phyloP scores from a whole-genome alignment of 306 rosid species.

The Prunus salicina region DNA sequence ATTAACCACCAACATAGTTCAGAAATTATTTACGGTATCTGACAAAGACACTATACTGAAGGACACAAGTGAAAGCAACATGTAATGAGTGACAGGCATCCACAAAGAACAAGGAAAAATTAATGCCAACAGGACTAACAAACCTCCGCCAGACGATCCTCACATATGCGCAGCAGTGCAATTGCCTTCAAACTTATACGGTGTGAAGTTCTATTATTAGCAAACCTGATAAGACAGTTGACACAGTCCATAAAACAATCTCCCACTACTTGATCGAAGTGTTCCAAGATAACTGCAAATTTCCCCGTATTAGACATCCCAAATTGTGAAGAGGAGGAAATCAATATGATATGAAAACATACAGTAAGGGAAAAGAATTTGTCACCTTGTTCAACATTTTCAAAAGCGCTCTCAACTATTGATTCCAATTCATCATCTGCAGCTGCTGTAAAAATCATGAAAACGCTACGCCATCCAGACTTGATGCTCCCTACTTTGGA shows the following conservation, averaged over 20 bases:
- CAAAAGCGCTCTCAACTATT: slow-evolving; percentile 97
- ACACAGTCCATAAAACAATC: slow-evolving; percentile 99
- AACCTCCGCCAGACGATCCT: slow-evolving; percentile 99
- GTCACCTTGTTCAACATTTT: slow-evolving; percentile 97
- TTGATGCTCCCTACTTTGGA: slow-evolving; percentile 97
- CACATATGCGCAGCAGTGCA: slow-evolving; percentile 97
- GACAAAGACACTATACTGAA: neutral
- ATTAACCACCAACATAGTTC: neutral
- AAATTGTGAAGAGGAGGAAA: neutral
- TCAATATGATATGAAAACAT: slow-evolving; percentile 18
- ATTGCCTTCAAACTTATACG: slow-evolving; percentile 99
- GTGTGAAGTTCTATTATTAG: slow-evolving; percentile 86
- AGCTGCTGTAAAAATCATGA: slow-evolving; percentile 98
- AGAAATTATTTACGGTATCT: neutral
- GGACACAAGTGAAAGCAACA: neutral
- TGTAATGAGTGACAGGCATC: neutral
- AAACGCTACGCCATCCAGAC: slow-evolving; percentile 98
- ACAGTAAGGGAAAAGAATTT: slow-evolving; percentile 16
- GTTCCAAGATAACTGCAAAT: slow-evolving; percentile 97
- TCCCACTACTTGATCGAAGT: slow-evolving; percentile 99
- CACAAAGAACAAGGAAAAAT: neutral
- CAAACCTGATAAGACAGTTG: slow-evolving; percentile 96
- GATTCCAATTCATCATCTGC: slow-evolving; percentile 98
- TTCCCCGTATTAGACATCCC: slow-evolving; percentile 45
- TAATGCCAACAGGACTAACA: slow-evolving; percentile 26